Evolutionary conservation across 2,329 filamentous ascomycete species (phyloP).

Genomic region (Pseudogymnoascus sp.): DNA sequence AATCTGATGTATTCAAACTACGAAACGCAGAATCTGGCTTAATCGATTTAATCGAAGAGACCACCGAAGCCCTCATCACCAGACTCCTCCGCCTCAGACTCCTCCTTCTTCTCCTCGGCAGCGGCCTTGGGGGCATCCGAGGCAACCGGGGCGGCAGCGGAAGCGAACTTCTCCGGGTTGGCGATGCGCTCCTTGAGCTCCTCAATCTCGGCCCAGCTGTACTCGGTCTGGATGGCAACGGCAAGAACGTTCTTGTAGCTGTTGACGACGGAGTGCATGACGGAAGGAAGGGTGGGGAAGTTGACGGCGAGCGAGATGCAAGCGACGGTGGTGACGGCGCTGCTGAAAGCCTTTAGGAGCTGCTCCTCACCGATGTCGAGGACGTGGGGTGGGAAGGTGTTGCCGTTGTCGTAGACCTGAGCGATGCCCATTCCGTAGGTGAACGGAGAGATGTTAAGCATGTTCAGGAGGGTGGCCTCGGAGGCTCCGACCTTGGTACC

Average conservation of each 20-base stretch:
- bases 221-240: slow-evolving; percentile 82
- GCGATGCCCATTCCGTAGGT: slow-evolving; percentile 96
- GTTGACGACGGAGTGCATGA: slow-evolving; percentile 96
- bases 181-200: slow-evolving; percentile 99
- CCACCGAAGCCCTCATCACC: slow-evolving; percentile 63
- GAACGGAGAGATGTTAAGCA: slow-evolving; percentile 99
- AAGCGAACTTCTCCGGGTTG: slow-evolving; percentile 94
- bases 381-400: slow-evolving; percentile 78
- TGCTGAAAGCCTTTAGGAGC: slow-evolving; percentile 75
- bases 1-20: not conserved
- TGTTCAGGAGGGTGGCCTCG: slow-evolving; percentile 97
- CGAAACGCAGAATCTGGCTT: not conserved
- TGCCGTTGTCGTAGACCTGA: slow-evolving; percentile 97
- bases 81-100: slow-evolving; percentile 60
- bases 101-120: slow-evolving; percentile 54
- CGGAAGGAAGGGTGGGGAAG: slow-evolving; percentile 93
- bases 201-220: slow-evolving; percentile 91
- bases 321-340: slow-evolving; percentile 80
- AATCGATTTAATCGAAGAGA: slow-evolving; percentile 58
- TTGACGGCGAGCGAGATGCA: slow-evolving; percentile 83
- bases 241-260: slow-evolving; percentile 94
- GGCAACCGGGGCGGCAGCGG: slow-evolving; percentile 63
- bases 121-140: slow-evolving; percentile 44
- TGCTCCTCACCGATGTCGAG: slow-evolving; percentile 94
- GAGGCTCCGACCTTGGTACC: slow-evolving; percentile 93